These are phyloP conservation scores for Bisporella sp. DNA, from an alignment of 2,329 filamentous ascomycete genomes.

Conservation along the genomic window DNA sequence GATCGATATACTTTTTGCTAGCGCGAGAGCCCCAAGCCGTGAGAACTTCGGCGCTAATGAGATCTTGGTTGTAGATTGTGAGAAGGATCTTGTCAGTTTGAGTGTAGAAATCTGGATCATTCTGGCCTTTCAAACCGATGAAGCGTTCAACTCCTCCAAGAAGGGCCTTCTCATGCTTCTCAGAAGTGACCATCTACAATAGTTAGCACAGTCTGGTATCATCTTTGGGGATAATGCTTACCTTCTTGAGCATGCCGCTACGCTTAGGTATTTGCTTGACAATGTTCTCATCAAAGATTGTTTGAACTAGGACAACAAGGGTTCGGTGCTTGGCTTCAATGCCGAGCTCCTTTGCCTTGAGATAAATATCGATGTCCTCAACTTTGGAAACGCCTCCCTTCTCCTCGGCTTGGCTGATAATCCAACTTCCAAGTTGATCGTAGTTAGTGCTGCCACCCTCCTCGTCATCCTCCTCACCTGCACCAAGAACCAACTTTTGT, in stretches of 20 bases:
- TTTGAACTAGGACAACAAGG: slow-evolving; percentile 84
- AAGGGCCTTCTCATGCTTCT: slow-evolving; percentile 92
- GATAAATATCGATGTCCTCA: slow-evolving; percentile 83
- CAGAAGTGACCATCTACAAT: slow-evolving; percentile 69
- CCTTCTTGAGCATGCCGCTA: slow-evolving; percentile 81
- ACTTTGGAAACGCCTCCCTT: slow-evolving; percentile 72
- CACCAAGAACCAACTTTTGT: slow-evolving; percentile 75
- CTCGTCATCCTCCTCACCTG: slow-evolving; percentile 75
- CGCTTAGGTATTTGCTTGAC: slow-evolving; percentile 80
- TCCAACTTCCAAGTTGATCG: slow-evolving; percentile 90
- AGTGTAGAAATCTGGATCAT: slow-evolving; percentile 71
- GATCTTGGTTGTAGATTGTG: slow-evolving; percentile 83
- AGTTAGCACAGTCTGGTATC: not conserved
- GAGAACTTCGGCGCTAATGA: slow-evolving; percentile 81
- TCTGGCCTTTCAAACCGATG: slow-evolving; percentile 62
- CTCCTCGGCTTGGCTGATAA: slow-evolving; percentile 64
- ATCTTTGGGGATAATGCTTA: slow-evolving; percentile 33
- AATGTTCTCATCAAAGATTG: slow-evolving; percentile 87
- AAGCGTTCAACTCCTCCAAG: slow-evolving; percentile 94
- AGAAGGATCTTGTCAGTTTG: slow-evolving; percentile 82
- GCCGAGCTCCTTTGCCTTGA: slow-evolving; percentile 94
- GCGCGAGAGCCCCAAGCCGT: slow-evolving; percentile 90
- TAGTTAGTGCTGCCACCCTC: slow-evolving; percentile 70
- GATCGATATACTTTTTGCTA: slow-evolving; percentile 96
- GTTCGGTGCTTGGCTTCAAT: slow-evolving; percentile 95